phyloP scores from a whole-genome alignment of 78 protist species.

The Dictyostelium citrinum region DNA sequence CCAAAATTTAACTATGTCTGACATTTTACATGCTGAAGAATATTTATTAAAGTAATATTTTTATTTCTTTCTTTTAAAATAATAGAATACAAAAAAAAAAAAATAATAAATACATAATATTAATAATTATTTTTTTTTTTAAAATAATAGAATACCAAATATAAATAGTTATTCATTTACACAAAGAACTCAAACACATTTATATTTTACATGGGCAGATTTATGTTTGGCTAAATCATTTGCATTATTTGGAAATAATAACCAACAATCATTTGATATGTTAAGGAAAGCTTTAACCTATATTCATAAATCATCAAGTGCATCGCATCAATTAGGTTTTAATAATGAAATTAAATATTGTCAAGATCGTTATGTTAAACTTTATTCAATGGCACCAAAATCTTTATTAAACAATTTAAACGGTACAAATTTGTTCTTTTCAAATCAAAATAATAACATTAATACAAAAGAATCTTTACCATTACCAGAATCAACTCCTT shows the following conservation, averaged over 20 bases:
- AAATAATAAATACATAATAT: background rate
- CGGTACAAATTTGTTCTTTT: conserved; percentile 4
- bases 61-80: background rate
- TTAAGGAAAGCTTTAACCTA: background rate
- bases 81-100: no score
- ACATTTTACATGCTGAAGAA: conserved; percentile 37
- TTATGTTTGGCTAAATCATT: conserved; percentile 10
- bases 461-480: background rate
- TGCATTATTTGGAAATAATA: background rate
- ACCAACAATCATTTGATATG: conserved; percentile 20
- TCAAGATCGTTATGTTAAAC: conserved; percentile 12
- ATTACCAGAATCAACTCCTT: background rate
- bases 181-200: conserved; percentile 50
- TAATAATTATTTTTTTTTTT: background rate
- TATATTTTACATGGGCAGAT: conserved; percentile 49
- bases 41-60: conserved; percentile 29
- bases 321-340: conserved; percentile 30
- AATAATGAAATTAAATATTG: conserved; percentile 58
- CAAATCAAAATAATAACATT: background rate
- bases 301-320: conserved; percentile 11
- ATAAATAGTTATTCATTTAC: conserved; percentile 14
- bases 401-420: background rate
- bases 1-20: background rate
- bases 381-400: conserved; percentile 4
- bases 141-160: conserved; percentile 24